These are phyloP conservation scores for Ceratocystis eucalypticola DNA, from an alignment of 2,329 filamentous ascomycete genomes.

Conservation along the genomic window DNA sequence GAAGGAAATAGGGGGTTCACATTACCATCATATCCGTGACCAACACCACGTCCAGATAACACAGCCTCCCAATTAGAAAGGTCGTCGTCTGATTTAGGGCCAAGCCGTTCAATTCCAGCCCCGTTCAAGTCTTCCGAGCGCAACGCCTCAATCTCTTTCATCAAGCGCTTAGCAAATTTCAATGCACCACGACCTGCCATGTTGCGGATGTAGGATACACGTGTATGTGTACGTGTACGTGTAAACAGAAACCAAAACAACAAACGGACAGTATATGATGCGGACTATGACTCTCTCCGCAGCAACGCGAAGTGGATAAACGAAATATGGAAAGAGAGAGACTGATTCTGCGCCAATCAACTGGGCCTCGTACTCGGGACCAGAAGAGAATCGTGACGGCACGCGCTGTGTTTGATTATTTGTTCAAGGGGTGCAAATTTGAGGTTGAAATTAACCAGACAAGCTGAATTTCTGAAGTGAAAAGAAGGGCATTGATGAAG, in stretches of 20 bases:
- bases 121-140: conserved; percentile 29
- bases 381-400: neutral
- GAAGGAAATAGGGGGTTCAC: conserved; percentile 11
- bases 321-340: neutral
- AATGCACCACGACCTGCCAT: conserved; percentile 34
- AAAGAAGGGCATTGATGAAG: neutral
- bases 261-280: neutral
- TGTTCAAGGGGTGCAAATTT: neutral
- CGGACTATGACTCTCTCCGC: neutral
- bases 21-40: conserved; percentile 43
- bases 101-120: conserved; percentile 43
- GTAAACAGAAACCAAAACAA: neutral
- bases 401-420: neutral
- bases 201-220: conserved; percentile 17
- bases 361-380: neutral
- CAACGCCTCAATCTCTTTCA: conserved; percentile 45
- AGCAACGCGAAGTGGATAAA: neutral
- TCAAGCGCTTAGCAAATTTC: conserved; percentile 40
- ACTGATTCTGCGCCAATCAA: neutral
- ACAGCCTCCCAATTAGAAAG: conserved; percentile 47
- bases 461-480: conserved; percentile 2
- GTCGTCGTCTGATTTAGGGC: conserved; percentile 40
- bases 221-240: too few relatives aligned
- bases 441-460: neutral
- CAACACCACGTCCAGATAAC: conserved; percentile 44